Conservation (phyloP, 306 rosid genomes). For the Heteromeles arbutifolia region DNA sequence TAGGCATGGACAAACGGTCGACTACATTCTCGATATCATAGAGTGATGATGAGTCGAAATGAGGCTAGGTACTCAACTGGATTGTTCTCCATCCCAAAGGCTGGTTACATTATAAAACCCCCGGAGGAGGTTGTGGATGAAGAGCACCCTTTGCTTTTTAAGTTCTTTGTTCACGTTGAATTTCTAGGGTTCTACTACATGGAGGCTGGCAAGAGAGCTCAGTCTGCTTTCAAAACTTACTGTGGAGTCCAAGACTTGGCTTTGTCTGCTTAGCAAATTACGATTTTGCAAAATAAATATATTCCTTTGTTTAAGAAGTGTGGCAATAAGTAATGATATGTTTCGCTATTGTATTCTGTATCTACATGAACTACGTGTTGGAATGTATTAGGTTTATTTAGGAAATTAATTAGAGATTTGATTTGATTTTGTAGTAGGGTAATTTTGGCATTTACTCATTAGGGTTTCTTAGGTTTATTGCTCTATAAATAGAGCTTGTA, state of each 20-base stretch:
- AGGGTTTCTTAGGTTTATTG: too few relatives aligned
- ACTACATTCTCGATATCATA: conserved; percentile 47
- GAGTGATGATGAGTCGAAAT: conserved; percentile 65
- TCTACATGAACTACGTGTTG: too few relatives aligned
- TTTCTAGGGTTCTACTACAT: conserved; percentile 39
- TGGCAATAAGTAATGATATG: too few relatives aligned
- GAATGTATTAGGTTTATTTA: too few relatives aligned
- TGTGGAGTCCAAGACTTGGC: conserved; percentile 38
- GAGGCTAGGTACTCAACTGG: conserved; percentile 58
- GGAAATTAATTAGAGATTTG: too few relatives aligned
- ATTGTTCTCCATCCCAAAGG: conserved; percentile 52
- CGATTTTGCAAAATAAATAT: neutral
- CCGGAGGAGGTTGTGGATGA: conserved; percentile 66
- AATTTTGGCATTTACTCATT: too few relatives aligned
- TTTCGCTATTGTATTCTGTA: too few relatives aligned
- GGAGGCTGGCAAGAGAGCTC: conserved; percentile 36
- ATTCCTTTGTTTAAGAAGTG: neutral
- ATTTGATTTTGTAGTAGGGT: too few relatives aligned
- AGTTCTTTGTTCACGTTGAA: conserved; percentile 48
- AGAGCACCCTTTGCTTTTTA: conserved; percentile 55
- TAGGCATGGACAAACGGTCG: conserved; percentile 79
- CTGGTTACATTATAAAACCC: conserved; percentile 40
- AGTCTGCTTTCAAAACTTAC: conserved; percentile 33
- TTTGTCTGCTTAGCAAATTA: neutral
- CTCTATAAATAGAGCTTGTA: too few relatives aligned